phyloP scores from a whole-genome alignment of 345 rosid species.

The Pugionium dolabratum region DNA sequence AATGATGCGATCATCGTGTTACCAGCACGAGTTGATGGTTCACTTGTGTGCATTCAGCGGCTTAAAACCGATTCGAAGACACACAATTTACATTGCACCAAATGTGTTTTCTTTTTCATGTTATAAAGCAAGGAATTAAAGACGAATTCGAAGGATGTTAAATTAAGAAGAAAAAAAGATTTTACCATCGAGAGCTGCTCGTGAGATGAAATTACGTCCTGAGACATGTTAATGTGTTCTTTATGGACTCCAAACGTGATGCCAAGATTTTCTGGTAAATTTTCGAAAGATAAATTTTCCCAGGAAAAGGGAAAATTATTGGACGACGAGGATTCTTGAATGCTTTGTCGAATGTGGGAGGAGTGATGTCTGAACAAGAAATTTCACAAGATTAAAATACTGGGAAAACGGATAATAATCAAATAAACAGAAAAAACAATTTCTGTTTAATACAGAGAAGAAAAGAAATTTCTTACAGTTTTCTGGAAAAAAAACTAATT shows the following conservation, averaged over 20 bases:
- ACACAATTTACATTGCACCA: no score
- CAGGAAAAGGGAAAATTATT: slow-evolving; percentile 25
- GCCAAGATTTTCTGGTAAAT: background rate
- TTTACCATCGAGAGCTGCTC: slow-evolving; percentile 42
- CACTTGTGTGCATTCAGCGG: no score
- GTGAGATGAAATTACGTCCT: slow-evolving; percentile 41
- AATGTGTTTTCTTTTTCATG: no score
- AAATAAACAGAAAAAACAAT: background rate
- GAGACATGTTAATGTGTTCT: slow-evolving; percentile 34
- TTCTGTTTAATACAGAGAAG: slow-evolving; percentile 28
- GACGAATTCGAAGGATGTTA: no score
- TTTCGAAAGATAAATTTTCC: background rate
- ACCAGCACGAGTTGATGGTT: no score
- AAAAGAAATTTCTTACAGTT: slow-evolving; percentile 33
- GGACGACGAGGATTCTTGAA: background rate
- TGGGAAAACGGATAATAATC: background rate
- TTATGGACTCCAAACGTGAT: slow-evolving; percentile 9
- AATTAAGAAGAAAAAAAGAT: no score
- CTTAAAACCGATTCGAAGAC: no score
- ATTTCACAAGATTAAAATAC: slow-evolving; percentile 25
- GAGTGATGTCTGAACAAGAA: slow-evolving; percentile 26
- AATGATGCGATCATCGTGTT: no score
- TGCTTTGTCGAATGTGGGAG: slow-evolving; percentile 24
- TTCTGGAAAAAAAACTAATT: slow-evolving; percentile 37
- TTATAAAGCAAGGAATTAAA: no score